Conservation (phyloP, 73 alveolate genomes). For the Blepharisma japonicum region DNA sequence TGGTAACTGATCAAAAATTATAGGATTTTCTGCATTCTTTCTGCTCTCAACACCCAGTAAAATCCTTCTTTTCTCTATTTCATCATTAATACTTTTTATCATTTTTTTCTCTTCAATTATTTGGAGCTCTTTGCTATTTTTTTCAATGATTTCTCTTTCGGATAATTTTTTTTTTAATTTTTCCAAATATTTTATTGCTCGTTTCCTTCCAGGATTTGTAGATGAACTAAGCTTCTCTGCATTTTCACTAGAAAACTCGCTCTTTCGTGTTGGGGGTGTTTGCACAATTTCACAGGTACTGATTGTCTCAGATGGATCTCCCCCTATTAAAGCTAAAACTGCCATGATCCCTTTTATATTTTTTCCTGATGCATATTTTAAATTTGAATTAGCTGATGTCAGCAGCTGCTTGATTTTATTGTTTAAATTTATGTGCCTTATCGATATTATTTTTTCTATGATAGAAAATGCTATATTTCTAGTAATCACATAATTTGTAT, state of each 20-base stretch:
- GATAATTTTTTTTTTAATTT: too few species aligned
- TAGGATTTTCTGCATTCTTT: background rate
- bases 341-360: background rate
- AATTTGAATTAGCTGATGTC: background rate
- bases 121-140: too few species aligned
- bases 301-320: constrained; percentile 16
- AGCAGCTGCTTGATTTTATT: background rate
- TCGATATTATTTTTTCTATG: background rate
- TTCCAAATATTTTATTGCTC: too few species aligned
- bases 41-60: background rate
- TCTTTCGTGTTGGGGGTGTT: background rate
- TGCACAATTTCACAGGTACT: background rate
- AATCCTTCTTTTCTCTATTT: background rate
- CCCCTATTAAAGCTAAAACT: background rate
- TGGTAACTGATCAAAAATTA: background rate
- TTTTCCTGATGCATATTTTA: background rate
- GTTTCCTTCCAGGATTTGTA: too few species aligned
- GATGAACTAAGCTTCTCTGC: too few species aligned
- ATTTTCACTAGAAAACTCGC: too few species aligned
- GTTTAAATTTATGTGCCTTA: background rate
- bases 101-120: too few species aligned
- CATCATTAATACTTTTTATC: background rate
- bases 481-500: background rate
- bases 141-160: too few species aligned
- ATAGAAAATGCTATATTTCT: background rate